Percentiles rank a stretch among this genome's conserved stretches.
phyloP scores from a whole-genome alignment of 2,329 filamentous ascomycete species.

The Microcyclospora tardicrescens region DNA sequence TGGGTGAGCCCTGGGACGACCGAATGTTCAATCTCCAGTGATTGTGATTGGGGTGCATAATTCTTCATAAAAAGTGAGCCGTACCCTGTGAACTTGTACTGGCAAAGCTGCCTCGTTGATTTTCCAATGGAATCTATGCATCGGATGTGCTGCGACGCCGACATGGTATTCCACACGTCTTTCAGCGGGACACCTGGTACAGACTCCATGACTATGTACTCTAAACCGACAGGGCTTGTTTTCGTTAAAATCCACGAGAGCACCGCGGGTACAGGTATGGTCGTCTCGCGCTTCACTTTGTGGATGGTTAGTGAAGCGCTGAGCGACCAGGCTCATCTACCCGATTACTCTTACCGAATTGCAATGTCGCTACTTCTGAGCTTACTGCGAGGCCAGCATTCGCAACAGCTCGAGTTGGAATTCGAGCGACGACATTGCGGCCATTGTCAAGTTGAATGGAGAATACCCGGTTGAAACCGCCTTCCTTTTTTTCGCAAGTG shows the following conservation, averaged over 20 bases:
- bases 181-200: conserved; percentile 20
- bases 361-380: neutral
- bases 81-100: neutral
- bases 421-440: conserved; percentile 4
- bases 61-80: neutral
- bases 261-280: conserved; percentile 12
- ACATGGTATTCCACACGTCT: conserved; percentile 21
- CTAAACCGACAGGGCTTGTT: conserved; percentile 7
- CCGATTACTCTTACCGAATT: neutral
- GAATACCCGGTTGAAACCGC: conserved; percentile 17
- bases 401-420: conserved; percentile 2
- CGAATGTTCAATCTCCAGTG: too few species aligned
- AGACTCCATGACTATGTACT: conserved; percentile 18
- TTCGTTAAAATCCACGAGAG: conserved; percentile 9
- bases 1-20: too few species aligned
- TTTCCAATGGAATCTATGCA: conserved; percentile 1
- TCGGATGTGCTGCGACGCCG: neutral
- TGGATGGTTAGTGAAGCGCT: neutral
- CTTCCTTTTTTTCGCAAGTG: conserved; percentile 22
- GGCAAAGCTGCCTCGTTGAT: neutral
- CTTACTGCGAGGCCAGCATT: neutral
- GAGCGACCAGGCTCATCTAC: neutral
- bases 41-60: neutral
- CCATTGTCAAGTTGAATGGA: conserved; percentile 16
- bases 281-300: neutral